Base-by-base conservation (phyloP, 1,284 basidiomycete genomes). In the Moesziomyces sp. region DNA sequence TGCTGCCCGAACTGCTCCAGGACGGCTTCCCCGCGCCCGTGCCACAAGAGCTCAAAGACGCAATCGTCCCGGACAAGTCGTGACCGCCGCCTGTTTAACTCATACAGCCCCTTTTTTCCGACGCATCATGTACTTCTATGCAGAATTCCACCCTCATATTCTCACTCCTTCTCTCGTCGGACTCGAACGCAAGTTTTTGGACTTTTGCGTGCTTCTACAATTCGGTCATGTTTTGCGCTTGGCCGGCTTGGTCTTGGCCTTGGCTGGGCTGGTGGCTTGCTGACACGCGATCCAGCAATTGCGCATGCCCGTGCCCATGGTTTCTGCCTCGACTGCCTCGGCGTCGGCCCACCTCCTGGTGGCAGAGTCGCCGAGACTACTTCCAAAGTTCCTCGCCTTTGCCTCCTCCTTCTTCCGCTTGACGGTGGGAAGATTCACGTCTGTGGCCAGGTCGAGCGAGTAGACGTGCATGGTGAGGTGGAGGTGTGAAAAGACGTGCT, bases 401-500 rank as follows among this genome's bases (percentile, higher is more conserved):
- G 38, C 54, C 16, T 30, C 42, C 19, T 24, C 19, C 30, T 28
- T 28, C 28, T 28, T 19, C 46, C n/a, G 24, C 21, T 19, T 8
- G 24, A n/a, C 18, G 45, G 24, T 16, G 7, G 7, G 14, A 18
- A 9, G 26, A 19, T 10, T 16, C 3, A 44, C 16, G 19, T 26
- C 35, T 9, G 14, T 19, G 16, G 52, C 4, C 5, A 61, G 18
- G 1, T 18, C 21, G 13, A 65, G 21, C 14, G 57, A 46, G 66
- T 90, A 88, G 40, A 91, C 88, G 74, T 92, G 89, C 85, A 96
- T 97, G 10, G 91, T 93, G 86, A 96, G 93, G 78, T 88, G 89
- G 81, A 97, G 92, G 83, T 98, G 94, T 3, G 91, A 93, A 85
- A 97, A 97, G 54, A 93, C 86, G 80, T 97, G 94, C 1, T 90